These are phyloP conservation scores for Echinochloa phyllopogon DNA, from an alignment of 176 grass and related monocot species.

Conservation along the genomic window DNA sequence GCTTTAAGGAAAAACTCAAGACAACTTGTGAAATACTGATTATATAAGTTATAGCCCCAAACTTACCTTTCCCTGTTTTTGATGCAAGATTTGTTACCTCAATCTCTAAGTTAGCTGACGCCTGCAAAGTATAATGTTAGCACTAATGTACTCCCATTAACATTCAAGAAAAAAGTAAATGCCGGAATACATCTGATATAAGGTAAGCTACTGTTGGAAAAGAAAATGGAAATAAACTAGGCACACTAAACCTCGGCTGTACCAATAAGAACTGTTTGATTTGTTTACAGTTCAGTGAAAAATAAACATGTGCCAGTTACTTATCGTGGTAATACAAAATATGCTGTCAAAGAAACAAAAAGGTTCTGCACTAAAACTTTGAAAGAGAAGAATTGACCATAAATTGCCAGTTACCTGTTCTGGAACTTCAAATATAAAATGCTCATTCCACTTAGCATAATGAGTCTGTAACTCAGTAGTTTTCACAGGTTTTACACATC, in stretches of 20 bases:
- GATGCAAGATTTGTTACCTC: slow-evolving; percentile 98
- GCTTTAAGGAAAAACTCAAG: background rate
- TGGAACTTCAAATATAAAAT: slow-evolving; percentile 99
- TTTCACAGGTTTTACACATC: slow-evolving; percentile 81
- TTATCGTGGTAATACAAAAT: background rate
- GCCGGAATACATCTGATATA: background rate
- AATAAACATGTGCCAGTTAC: background rate
- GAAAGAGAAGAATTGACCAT: background rate
- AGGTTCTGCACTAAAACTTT: background rate
- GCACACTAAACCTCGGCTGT: background rate
- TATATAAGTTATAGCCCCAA: slow-evolving; percentile 13
- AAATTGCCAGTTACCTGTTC: slow-evolving; percentile 60
- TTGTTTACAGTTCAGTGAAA: background rate
- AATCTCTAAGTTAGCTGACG: slow-evolving; percentile 87
- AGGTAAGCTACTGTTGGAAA: background rate
- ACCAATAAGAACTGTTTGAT: background rate
- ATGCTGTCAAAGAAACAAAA: background rate
- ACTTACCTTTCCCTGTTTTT: slow-evolving; percentile 90
- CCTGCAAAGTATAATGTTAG: slow-evolving; percentile 60
- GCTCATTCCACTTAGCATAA: slow-evolving; percentile 90
- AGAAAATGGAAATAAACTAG: background rate
- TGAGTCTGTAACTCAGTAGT: slow-evolving; percentile 46
- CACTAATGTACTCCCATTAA: slow-evolving; percentile 17
- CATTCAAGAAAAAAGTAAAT: background rate
- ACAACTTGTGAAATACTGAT: slow-evolving; percentile 27